These are phyloP conservation scores for Euphrasia confusa DNA, from an alignment of 257 asterid species.

Conservation along the genomic window DNA sequence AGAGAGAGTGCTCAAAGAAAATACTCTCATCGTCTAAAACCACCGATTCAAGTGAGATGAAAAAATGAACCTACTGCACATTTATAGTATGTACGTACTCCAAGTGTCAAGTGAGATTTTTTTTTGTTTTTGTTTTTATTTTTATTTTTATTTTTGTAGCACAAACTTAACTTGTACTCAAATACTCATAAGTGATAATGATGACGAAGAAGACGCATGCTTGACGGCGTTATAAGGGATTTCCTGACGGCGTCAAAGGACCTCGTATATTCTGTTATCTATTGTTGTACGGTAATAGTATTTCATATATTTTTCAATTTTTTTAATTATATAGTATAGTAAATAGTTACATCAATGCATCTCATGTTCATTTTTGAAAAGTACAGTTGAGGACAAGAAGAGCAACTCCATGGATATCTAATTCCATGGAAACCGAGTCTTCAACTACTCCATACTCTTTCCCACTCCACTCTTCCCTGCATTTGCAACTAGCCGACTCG, in stretches of 20 bases:
- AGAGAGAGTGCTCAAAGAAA: constrained; percentile 20
- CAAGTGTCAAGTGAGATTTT: too few relatives aligned
- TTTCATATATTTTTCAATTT: too few relatives aligned
- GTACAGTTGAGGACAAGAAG: constrained; percentile 57
- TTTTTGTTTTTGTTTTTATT: too few relatives aligned
- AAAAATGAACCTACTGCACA: not conserved
- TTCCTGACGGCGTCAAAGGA: constrained; percentile 8
- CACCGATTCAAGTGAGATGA: not conserved
- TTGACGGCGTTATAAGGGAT: constrained; percentile 14
- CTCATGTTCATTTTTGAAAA: not conserved
- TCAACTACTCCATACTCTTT: constrained; percentile 48
- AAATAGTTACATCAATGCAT: too few relatives aligned
- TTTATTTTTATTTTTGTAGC: too few relatives aligned
- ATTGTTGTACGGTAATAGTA: too few relatives aligned
- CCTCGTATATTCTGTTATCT: too few relatives aligned
- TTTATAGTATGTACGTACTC: not conserved
- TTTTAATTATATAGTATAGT: too few relatives aligned
- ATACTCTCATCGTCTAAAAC: constrained; percentile 26
- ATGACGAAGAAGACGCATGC: constrained; percentile 5
- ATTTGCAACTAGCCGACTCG: constrained; percentile 29
- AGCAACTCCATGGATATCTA: constrained; percentile 65
- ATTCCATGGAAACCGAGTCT: constrained; percentile 36
- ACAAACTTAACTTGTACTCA: not conserved
- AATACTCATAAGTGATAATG: not conserved
- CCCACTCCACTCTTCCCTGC: constrained; percentile 78